Evolutionary conservation across 1,284 basidiomycete species (phyloP).

Genomic region (Ustilago loliicola): DNA sequence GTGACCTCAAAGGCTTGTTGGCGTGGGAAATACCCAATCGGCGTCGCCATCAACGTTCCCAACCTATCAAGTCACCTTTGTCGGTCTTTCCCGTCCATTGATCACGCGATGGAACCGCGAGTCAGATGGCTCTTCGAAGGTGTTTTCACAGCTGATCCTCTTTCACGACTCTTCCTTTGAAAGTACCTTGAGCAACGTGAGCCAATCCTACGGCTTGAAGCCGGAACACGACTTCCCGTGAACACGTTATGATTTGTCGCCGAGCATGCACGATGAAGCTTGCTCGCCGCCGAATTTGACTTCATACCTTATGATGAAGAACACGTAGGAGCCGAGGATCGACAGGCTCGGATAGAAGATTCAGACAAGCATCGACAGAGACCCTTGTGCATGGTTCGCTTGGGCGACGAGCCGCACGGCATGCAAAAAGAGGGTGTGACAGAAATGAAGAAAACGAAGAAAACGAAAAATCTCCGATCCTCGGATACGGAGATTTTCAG

Average conservation of each 20-base stretch:
- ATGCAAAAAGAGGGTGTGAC: background rate
- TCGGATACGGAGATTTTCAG: conserved; percentile 30
- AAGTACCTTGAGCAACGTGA: too few species aligned
- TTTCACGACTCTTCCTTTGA: background rate
- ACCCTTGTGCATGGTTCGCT: background rate
- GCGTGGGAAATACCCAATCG: background rate
- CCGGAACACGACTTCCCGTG: too few species aligned
- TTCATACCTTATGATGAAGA: background rate
- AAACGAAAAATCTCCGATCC: conserved; percentile 20
- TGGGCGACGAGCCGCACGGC: background rate
- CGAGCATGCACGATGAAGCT: background rate
- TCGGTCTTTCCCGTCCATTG: background rate
- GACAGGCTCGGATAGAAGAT: background rate
- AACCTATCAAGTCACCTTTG: background rate
- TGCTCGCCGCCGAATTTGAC: background rate
- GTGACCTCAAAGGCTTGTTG: background rate
- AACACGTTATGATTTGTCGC: background rate
- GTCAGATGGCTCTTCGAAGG: too few species aligned
- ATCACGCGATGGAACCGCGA: background rate
- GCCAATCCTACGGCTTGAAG: too few species aligned
- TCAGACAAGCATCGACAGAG: background rate
- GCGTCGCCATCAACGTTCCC: background rate
- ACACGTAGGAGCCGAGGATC: conserved; percentile 1
- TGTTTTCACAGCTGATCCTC: too few species aligned
- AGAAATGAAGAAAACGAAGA: conserved; percentile 1